phyloP scores from a whole-genome alignment of 768 basidiomycete genomes.

The Krasilnikovozyma curviuscula region DNA sequence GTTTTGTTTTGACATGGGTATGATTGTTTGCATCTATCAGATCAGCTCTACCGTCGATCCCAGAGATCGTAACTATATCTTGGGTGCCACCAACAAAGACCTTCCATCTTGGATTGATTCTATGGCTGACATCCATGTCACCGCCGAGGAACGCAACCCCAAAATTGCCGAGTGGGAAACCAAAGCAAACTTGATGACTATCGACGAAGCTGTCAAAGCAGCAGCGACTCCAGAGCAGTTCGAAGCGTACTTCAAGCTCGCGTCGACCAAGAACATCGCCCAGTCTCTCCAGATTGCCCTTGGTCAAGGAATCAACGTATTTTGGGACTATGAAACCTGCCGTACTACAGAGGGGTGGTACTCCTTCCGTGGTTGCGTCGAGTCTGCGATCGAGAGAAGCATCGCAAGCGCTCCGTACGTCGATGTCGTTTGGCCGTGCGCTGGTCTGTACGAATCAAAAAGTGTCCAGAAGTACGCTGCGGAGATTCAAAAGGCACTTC shows the following conservation, averaged over 20 bases:
- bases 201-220: neutral
- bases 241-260: neutral
- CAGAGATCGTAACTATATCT: neutral
- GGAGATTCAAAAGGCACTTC: neutral
- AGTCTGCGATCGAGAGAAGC: neutral
- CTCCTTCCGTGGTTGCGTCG: neutral
- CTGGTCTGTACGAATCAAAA: neutral
- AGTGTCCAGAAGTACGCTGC: neutral
- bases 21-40: too few relatives aligned
- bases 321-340: neutral
- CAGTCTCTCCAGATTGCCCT: neutral
- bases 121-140: neutral
- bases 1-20: too few relatives aligned
- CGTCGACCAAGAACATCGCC: neutral
- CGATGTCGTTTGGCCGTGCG: neutral
- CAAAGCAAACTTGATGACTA: neutral
- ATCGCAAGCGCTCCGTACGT: neutral
- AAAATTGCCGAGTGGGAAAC: neutral
- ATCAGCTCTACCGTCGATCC: neutral
- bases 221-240: neutral
- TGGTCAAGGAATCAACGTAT: neutral
- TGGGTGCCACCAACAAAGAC: neutral
- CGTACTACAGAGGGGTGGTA: neutral
- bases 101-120: neutral
- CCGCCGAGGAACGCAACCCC: neutral